phyloP scores from a whole-genome alignment of 1,284 basidiomycete genomes.

The Microbotryum intermedium region DNA sequence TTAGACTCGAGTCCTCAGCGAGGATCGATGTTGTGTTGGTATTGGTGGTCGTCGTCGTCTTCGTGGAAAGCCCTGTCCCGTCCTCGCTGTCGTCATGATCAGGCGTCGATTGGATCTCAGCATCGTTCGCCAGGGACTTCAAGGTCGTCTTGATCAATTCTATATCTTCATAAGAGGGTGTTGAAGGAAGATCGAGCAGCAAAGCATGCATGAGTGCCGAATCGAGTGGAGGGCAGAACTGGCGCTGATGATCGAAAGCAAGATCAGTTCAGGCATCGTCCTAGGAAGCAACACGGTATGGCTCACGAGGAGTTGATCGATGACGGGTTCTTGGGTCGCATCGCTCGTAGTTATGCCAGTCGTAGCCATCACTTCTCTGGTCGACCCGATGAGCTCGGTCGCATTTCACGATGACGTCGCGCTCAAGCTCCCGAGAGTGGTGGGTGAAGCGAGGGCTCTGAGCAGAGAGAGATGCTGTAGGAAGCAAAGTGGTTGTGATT shows the following conservation, averaged over 20 bases:
- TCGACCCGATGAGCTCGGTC: no score
- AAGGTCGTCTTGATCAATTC: conserved; percentile 3
- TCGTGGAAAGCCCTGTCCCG: not conserved
- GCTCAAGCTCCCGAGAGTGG: no score
- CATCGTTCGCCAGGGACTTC: conserved; percentile 1
- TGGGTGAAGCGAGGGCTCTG: no score
- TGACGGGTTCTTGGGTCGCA: no score
- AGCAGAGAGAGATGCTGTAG: no score
- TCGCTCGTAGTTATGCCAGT: no score
- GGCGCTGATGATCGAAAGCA: conserved; percentile 4
- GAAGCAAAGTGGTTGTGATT: no score
- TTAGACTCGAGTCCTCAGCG: no score
- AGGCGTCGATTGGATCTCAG: conserved; percentile 1
- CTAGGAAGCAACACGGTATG: no score
- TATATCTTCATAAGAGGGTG: conserved; percentile 9
- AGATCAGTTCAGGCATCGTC: conserved; percentile 2
- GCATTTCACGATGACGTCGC: no score
- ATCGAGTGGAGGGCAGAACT: conserved; percentile 21
- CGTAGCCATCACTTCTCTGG: no score
- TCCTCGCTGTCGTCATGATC: not conserved
- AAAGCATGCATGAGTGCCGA: conserved; percentile 23
- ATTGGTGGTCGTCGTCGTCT: not conserved
- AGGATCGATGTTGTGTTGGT: not conserved
- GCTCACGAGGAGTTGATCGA: no score
- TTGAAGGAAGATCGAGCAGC: conserved; percentile 15